Conservation (phyloP, 108 stramenopile species). For the Cylindrotheca closterium region DNA sequence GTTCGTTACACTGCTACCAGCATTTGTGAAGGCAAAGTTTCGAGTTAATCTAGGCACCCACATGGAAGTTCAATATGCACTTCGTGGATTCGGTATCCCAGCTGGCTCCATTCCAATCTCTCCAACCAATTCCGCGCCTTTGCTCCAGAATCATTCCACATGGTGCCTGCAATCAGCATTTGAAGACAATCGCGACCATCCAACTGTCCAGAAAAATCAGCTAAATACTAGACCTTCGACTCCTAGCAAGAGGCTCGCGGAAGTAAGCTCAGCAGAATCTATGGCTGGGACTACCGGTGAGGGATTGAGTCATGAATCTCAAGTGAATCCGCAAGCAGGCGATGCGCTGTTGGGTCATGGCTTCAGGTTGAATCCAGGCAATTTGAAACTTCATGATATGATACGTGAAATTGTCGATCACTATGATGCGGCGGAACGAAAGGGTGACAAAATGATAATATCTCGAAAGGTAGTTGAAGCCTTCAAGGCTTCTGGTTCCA, state of each 20-base stretch:
- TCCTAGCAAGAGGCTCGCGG: not conserved
- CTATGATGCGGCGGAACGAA: not conserved
- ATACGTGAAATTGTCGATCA: not conserved
- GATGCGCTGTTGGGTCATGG: not conserved
- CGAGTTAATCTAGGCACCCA: conserved; percentile 16
- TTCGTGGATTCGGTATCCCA: conserved; percentile 18
- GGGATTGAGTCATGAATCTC: not conserved
- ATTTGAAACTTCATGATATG: not conserved
- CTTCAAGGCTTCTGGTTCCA: not conserved
- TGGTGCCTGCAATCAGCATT: conserved; percentile 2
- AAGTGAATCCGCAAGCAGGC: not conserved
- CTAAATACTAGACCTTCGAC: not conserved
- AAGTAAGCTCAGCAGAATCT: not conserved
- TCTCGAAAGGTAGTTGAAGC: not conserved
- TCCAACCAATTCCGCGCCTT: not conserved
- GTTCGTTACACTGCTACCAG: not conserved
- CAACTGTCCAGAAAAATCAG: too few species aligned
- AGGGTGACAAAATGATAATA: conserved; percentile 3
- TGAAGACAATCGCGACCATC: too few species aligned
- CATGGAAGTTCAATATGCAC: conserved; percentile 20
- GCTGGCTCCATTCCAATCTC: not conserved
- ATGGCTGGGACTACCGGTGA: not conserved
- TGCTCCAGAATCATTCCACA: not conserved
- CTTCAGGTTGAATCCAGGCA: not conserved
- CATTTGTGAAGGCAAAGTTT: not conserved